Evolutionary conservation across 2,329 filamentous ascomycete genomes (phyloP).

Genomic region (Paradendryphiella salina): DNA sequence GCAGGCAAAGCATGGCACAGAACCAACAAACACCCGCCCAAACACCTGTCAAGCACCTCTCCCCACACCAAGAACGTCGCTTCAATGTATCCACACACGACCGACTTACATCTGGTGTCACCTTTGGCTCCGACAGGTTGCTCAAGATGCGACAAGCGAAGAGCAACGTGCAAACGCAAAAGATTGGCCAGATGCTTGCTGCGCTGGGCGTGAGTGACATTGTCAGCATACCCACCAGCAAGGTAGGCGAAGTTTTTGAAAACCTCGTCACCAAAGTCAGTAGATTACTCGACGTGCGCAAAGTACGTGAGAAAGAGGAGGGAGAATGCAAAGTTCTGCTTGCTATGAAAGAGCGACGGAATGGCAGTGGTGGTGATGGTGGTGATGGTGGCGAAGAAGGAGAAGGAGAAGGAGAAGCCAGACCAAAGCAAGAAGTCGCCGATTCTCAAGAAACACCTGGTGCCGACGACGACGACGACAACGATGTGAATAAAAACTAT

Average conservation of each 20-base stretch:
- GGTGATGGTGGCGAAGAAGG: background rate
- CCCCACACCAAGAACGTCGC: constrained; percentile 71
- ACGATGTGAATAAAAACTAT: constrained; percentile 16
- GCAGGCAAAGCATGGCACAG: constrained; percentile 42
- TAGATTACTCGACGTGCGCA: constrained; percentile 70
- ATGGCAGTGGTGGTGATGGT: constrained; percentile 31
- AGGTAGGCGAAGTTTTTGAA: constrained; percentile 73
- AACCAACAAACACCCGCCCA: constrained; percentile 44
- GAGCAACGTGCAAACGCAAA: constrained; percentile 72
- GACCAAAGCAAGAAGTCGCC: constrained; percentile 23
- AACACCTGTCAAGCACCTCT: constrained; percentile 57
- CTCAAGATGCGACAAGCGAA: constrained; percentile 79
- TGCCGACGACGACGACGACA: constrained; percentile 23
- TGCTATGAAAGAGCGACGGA: constrained; percentile 44
- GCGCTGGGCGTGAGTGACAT: constrained; percentile 72
- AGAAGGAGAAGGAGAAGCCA: constrained; percentile 17
- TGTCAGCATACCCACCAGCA: constrained; percentile 73
- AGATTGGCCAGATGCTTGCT: constrained; percentile 71
- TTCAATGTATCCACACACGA: constrained; percentile 89
- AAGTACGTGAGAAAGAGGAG: constrained; percentile 75
- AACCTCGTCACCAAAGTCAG: constrained; percentile 69
- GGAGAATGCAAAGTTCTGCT: constrained; percentile 57
- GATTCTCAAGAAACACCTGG: constrained; percentile 29
- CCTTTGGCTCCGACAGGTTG: constrained; percentile 84
- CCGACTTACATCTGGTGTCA: constrained; percentile 79